These are phyloP conservation scores for Glycine latifolia DNA, from an alignment of 306 rosid genomes.

Conservation along the genomic window DNA sequence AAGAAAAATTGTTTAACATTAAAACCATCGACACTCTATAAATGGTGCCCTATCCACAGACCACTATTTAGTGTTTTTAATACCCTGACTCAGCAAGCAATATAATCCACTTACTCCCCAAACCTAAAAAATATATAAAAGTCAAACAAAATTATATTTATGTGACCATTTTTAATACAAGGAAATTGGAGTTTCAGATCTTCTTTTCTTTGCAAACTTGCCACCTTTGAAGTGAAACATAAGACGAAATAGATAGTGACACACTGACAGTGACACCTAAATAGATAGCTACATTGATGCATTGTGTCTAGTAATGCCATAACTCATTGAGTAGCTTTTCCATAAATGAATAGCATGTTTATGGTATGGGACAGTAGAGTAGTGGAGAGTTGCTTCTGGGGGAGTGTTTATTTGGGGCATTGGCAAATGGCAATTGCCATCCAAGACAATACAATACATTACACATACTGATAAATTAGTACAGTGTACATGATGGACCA, in stretches of 20 bases:
- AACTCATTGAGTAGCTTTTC: not conserved
- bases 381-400: conserved; percentile 29
- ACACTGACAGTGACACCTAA: not conserved
- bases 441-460: conserved; percentile 11
- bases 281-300: conserved; percentile 15
- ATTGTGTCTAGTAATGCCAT: not conserved
- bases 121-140: not conserved
- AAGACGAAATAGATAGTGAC: conserved; percentile 13
- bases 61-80: not conserved
- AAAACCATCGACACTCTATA: no score
- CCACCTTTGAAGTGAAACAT: conserved; percentile 9
- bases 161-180: not conserved
- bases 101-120: not conserved
- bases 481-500: not conserved
- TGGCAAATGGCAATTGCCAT: not conserved
- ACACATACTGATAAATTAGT: conserved; percentile 7
- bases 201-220: not conserved
- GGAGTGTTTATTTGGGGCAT: conserved; percentile 47
- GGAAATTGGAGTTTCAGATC: not conserved
- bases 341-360: not conserved
- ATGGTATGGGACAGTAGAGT: conserved; percentile 3
- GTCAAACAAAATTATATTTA: not conserved
- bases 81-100: conserved; percentile 21
- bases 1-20: no score
- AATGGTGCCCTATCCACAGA: not conserved